Base-by-base conservation (phyloP, 148 eudicot genomes). In the Persicaria maculosa region DNA sequence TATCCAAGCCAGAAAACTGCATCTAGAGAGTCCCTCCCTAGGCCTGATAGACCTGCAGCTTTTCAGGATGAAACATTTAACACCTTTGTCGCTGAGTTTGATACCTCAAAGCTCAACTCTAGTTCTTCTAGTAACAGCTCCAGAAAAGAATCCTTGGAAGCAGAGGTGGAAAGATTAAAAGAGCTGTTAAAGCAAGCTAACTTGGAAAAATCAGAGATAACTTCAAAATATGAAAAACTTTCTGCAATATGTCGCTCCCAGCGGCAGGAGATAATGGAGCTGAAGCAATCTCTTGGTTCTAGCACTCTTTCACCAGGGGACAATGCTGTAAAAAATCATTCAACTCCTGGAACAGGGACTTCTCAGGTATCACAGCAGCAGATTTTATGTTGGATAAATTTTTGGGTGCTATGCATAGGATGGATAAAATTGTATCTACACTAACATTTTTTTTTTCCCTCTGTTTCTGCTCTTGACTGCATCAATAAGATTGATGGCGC, bases 241-340 rank as follows among this genome's bases (percentile, higher is more conserved):
- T 72, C 97, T 55, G 88, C 93, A 68, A 92, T 96, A 69, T 92
- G 97, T 75, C 85, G 93, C 53, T 86, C 95, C 76, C 99, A 96
- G 85, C 82, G 97, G 31, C 97, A 90, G 74, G 97, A 96, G 88
- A 83, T 96, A 78, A 96, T 88, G 80, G 99, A 96, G 78, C 90
- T 96, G 65, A 96, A 92, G 84, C 91, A 88, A 77, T 79, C 91
- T 77, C 81, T 95, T 76, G 88, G 87, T 72, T 78, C 93, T 20
- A 82, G 74, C 79, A 83, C 86, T 74, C 88, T 86, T 50, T 80
- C 90, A 44, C 98, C 91, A 31, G 88, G 76, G 73, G 78, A 76
- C 74, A 87, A 85, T 76, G 78, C 80, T 72, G 47, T 81, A 3
- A 84, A 78, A 77, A 77, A 71, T 62, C 73, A 83, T 62, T 59